Evolutionary conservation across 2,329 filamentous ascomycete genomes (phyloP).

Genomic region (Trichothecium roseum): DNA sequence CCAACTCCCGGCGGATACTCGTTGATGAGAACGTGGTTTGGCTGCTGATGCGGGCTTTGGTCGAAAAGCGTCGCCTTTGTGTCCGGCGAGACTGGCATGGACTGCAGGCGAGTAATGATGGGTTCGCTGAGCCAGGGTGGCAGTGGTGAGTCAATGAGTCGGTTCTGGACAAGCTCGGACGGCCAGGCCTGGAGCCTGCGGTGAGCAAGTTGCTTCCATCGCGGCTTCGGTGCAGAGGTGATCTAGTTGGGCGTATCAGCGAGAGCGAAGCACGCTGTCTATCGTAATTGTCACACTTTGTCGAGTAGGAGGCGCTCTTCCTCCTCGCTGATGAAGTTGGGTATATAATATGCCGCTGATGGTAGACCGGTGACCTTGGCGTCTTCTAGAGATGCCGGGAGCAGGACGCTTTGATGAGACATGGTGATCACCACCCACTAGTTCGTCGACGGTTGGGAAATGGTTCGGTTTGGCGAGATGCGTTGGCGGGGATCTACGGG

Average conservation of each 20-base stretch:
- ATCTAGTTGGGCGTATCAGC: slow-evolving; percentile 29
- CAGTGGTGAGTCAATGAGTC: slow-evolving; percentile 62
- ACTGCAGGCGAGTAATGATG: slow-evolving; percentile 50
- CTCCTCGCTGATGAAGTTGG: slow-evolving; percentile 67
- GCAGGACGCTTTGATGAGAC: slow-evolving; percentile 4
- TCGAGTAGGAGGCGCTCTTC: slow-evolving; percentile 64
- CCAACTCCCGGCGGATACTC: slow-evolving; percentile 81
- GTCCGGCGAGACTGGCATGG: slow-evolving; percentile 29
- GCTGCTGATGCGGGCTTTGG: slow-evolving; percentile 59
- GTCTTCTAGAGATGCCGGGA: slow-evolving; percentile 40
- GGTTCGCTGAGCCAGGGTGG: slow-evolving; percentile 67
- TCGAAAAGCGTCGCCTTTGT: slow-evolving; percentile 35
- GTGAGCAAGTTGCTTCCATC: slow-evolving; percentile 82
- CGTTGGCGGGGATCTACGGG: too few relatives aligned
- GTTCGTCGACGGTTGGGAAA: too few relatives aligned
- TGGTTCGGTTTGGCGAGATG: too few relatives aligned
- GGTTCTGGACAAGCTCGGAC: slow-evolving; percentile 68
- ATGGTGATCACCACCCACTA: too few relatives aligned
- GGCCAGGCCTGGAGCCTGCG: slow-evolving; percentile 88
- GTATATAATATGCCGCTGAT: slow-evolving; percentile 67
- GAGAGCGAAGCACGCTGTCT: neutral
- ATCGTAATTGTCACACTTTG: slow-evolving; percentile 41
- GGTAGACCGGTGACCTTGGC: slow-evolving; percentile 47
- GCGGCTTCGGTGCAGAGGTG: slow-evolving; percentile 55
- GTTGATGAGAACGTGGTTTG: slow-evolving; percentile 91